phyloP scores from a whole-genome alignment of 345 rosid genomes.

The Eucalyptus sp. region DNA sequence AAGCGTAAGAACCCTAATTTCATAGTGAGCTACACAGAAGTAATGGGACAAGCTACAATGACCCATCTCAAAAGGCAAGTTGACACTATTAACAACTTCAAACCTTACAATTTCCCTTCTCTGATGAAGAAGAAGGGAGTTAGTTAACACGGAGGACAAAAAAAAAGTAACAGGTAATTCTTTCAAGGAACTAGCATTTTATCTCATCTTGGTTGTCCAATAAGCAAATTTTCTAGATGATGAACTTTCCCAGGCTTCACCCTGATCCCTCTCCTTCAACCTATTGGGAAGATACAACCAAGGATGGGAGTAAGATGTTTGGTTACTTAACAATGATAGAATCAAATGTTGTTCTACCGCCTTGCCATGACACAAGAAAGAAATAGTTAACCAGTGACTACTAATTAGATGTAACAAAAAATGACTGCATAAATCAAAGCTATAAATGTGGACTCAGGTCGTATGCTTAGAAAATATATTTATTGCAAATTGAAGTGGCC shows the following conservation, averaged over 20 bases:
- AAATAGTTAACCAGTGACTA: not conserved
- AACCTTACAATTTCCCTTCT: not conserved
- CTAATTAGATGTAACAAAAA: not conserved
- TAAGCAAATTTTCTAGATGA: not conserved
- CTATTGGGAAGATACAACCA: not conserved
- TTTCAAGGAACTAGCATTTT: not conserved
- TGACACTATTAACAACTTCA: not conserved
- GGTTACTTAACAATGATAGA: not conserved
- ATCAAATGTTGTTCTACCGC: not conserved
- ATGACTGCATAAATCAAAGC: not conserved
- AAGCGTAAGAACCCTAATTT: not conserved
- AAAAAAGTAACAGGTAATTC: not conserved
- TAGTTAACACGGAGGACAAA: not conserved
- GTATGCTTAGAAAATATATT: not conserved
- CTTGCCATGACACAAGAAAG: not conserved
- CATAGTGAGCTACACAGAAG: not conserved
- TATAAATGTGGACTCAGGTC: not conserved
- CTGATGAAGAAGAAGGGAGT: not conserved
- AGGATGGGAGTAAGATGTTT: not conserved
- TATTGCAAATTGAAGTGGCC: not conserved
- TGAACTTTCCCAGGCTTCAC: not conserved
- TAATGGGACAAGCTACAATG: not conserved
- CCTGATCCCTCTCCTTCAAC: not conserved
- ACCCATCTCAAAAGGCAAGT: not conserved
- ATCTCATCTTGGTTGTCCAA: not conserved